A percentile compares a stretch with the other conserved stretches of the same genome.
Evolutionary conservation across 305 asterid species (phyloP).

Genomic region (Fraxinus floribunda): DNA sequence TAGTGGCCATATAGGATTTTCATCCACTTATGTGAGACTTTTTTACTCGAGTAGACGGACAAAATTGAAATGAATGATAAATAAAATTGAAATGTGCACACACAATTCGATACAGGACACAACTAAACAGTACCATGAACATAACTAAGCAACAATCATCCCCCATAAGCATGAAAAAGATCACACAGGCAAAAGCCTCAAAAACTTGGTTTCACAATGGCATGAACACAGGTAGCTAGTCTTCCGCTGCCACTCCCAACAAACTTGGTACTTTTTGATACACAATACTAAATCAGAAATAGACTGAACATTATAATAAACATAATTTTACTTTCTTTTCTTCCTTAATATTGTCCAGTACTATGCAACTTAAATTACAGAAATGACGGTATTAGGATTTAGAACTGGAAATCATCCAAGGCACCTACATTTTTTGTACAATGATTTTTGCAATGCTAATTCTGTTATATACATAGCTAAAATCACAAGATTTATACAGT

Average conservation of each 20-base stretch:
- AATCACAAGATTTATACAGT: background rate
- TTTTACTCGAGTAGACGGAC: background rate
- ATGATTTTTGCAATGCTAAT: slow-evolving; percentile 8
- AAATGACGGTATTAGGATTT: background rate
- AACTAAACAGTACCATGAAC: too few species aligned
- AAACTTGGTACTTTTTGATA: background rate
- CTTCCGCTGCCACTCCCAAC: background rate
- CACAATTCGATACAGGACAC: too few species aligned
- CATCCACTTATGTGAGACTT: background rate
- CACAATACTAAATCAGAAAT: background rate
- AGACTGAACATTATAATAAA: background rate
- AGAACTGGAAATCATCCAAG: background rate
- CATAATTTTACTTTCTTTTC: background rate
- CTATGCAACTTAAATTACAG: background rate
- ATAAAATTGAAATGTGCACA: background rate
- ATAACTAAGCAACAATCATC: background rate
- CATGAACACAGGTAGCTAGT: background rate
- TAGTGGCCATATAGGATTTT: background rate
- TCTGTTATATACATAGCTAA: slow-evolving; percentile 11
- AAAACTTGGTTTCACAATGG: background rate
- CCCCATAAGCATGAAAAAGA: background rate
- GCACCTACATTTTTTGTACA: slow-evolving; percentile 24
- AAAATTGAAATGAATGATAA: too few species aligned
- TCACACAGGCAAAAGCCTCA: background rate
- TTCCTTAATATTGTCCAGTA: background rate